Evolutionary conservation across 331 rosid species (phyloP).

Genomic region (Erythrophleum ivorense): DNA sequence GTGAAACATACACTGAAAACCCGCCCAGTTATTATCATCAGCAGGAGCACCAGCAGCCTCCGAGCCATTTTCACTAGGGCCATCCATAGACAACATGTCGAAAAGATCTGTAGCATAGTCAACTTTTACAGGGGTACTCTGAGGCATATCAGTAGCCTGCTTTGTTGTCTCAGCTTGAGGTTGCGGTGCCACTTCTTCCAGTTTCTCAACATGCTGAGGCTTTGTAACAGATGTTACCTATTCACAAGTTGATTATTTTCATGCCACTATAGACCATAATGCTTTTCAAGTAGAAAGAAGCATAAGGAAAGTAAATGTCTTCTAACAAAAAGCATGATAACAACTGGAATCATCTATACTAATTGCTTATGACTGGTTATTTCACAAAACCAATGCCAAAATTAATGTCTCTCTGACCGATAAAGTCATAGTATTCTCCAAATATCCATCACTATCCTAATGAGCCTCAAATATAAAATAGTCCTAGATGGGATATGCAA

Average conservation of each 20-base stretch:
- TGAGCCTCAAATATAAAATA: constrained; percentile 5
- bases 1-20: constrained; percentile 82
- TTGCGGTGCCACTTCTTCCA: constrained; percentile 57
- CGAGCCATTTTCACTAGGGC: constrained; percentile 67
- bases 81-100: constrained; percentile 80
- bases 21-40: constrained; percentile 94
- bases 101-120: constrained; percentile 96
- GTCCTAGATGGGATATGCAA: background rate
- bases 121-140: constrained; percentile 71
- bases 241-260: constrained; percentile 35
- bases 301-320: background rate
- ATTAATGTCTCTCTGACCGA: background rate
- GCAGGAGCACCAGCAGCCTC: constrained; percentile 51
- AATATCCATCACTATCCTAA: background rate
- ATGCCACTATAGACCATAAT: constrained; percentile 32
- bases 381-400: background rate
- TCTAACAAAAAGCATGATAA: background rate
- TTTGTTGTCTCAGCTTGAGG: constrained; percentile 67
- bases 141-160: constrained; percentile 57
- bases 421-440: background rate
- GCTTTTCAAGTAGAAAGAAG: constrained; percentile 30
- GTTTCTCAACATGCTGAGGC: constrained; percentile 67
- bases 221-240: constrained; percentile 67
- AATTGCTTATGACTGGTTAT: constrained; percentile 4
- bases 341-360: constrained; percentile 19